Base-by-base conservation (phyloP, 148 eudicot genomes). In the Persicaria tinctoria region DNA sequence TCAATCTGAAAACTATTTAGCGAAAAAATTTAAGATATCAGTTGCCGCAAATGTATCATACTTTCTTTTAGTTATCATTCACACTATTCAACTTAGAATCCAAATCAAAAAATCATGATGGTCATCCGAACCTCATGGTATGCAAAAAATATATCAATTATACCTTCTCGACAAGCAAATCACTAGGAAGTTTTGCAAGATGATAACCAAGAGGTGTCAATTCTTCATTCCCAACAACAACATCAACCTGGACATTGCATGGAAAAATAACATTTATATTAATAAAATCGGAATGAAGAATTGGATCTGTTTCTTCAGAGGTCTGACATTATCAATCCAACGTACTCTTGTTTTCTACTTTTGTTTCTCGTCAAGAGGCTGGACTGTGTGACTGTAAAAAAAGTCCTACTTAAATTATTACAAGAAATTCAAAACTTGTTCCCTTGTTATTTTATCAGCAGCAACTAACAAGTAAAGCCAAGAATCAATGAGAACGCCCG, bases 151-250 rank as follows among this genome's bases (percentile, higher is more conserved):
- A 32, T 46, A 64, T 69, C 14, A 45, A 27, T 81, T 79, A 80
- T 46, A 94, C 98, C 98, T 94, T 94, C 76, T 97, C 98, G 74
- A 94, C 83, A 74, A 94, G 80, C 70, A 94, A 90, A 84, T 94
- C 98, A 78, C 92, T 97, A 2, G 98, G 98, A 51, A 94, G 92
- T 90, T 89, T 92, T 41, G 98, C 96, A 85, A 94, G 85, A 83
- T 94, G 98, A 82, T 88, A 85, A 78, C 98, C 98, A 79, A 94
- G 98, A 76, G 98, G 97, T 66, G 98, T 94, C 85, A 94, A 84
- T 68, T 86, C 89, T 80, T 94, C 98, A 83, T 84, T 80, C 80
- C 82, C 91, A 79, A 92, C 93, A 76, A 94, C 77, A 75, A 97
- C 98, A 77, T 96, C 96, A 84, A 90, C 97, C 97, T 92, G 82